phyloP scores from a whole-genome alignment of 352 stramenopile genomes.

The Pythium brachiatum region DNA sequence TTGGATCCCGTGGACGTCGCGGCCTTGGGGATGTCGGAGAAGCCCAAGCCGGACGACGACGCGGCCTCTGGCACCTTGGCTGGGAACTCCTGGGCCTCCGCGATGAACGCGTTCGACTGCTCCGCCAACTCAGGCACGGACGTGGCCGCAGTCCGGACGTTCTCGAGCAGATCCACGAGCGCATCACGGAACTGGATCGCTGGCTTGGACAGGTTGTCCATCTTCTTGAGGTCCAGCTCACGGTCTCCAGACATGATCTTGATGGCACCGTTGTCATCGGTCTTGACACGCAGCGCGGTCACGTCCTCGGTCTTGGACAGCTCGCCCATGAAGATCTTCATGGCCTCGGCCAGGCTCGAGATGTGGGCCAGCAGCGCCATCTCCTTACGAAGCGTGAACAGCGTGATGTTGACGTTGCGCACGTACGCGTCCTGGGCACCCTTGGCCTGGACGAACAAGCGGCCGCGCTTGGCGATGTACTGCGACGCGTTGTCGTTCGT shows the following conservation, averaged over 20 bases:
- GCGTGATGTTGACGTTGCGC: conserved; percentile 29
- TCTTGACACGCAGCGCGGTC: conserved; percentile 28
- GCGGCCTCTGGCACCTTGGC: conserved; percentile 42
- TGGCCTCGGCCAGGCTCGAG: conserved; percentile 29
- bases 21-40: conserved; percentile 48
- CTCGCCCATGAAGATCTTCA: conserved; percentile 44
- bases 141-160: conserved; percentile 41
- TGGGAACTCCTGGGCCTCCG: conserved; percentile 45
- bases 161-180: conserved; percentile 49
- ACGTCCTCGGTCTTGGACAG: conserved; percentile 46
- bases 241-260: conserved; percentile 46
- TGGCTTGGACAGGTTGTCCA: conserved; percentile 43
- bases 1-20: conserved; percentile 35
- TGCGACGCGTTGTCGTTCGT: conserved; percentile 29
- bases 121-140: conserved; percentile 47
- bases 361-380: conserved; percentile 39
- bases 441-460: conserved; percentile 31
- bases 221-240: conserved; percentile 43
- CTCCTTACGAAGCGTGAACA: conserved; percentile 43
- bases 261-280: conserved; percentile 39
- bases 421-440: conserved; percentile 28
- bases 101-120: conserved; percentile 32
- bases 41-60: conserved; percentile 34
- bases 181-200: conserved; percentile 44
- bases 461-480: conserved; percentile 36